Base-by-base conservation (phyloP, 768 basidiomycete genomes). In the Pulveroboletus sp. region DNA sequence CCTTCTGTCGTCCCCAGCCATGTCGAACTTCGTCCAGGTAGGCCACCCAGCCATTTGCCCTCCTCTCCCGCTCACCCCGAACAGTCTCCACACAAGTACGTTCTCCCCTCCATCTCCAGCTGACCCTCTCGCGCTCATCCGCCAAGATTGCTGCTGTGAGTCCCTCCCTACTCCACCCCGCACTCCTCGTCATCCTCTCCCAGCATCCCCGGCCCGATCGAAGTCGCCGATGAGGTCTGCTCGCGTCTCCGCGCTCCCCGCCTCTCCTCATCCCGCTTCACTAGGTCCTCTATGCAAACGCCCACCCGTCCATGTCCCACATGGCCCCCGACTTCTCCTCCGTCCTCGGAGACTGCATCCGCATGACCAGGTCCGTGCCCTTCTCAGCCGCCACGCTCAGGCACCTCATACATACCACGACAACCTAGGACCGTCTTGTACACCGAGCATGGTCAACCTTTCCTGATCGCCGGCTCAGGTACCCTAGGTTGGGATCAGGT, bases 401-500 rank as follows among this genome's bases (percentile, higher is more conserved):
- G 28, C 45, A 6, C n/a, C 24, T 56, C 33, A 51, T 12, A 2
- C 33, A 51, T 12, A 2, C 10, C 39, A 7, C 11, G 10, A 2
- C 9, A 2, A 2, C 46, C 37, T 55, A 86, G 89, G 54, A 73
- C 89, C 47, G 83, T 97, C 7, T 70, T 98, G 18, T 84, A 82
- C 64, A 86, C 95, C 28, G 77, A 81, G 47, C 72, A 75, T 21
- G 89, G 78, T 0, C 96, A 98, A 63, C 91, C 93, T 0, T 93
- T 99, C 76, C 71, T 99, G 60, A 87, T 98, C 54, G 85, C 93
- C 26, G 96, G 96, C 2, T 89, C 86, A 47, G 96, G 96, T 14
- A 98, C 96, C 2, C 76, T 99, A 31, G 96, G 96, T 27, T 98
- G 94, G 93, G 94, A 97, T 67, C 88, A 91, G 80, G 89, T 78